Base-by-base conservation (phyloP, 441 rosid genomes). In the Sinapis alba region DNA sequence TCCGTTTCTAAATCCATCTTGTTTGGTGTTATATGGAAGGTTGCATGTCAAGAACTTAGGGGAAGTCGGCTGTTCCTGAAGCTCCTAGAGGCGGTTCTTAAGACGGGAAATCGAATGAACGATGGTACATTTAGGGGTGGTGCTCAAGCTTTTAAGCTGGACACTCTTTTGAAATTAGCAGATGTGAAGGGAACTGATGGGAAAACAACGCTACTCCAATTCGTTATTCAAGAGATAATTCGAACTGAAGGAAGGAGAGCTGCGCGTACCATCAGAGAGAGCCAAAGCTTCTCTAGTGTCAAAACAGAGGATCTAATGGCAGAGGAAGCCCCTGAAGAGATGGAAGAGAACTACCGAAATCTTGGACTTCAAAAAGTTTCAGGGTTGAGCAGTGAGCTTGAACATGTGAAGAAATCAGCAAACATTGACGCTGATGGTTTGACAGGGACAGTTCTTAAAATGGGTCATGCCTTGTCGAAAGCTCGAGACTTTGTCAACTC, bases 21-120 rank as follows among this genome's bases (percentile, higher is more conserved):
- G 50, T 58, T 43, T 72, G 51, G 69, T 23, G 26, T 69, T 69
- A 32, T 78, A 54, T 59, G 34, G 62, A 86, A 96, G 98, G 87
- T 92, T 80, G 97, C 97, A 51, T 94, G 96, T 80, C 81, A 86
- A 77, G 93, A 90, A 84, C 97, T 96, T 65, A 84, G 78, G 64
- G 90, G 83, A 71, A 92, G 97, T 78, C 81, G 98, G 67, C 79
- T 96, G 75, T 96, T 96, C 88, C 87, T 92, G 62, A 96, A 94
- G 86, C 92, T 96, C 74, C 81, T 96, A 76, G 99, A 96, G 84
- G 99, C 99, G 57, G 98, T 96, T 79, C 99, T 96, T 15, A 96
- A 96, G 82, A 96, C 99, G 6, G 99, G 99, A 70, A 96, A 96
- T 71, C 90, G 99, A 60, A 96, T 96, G 99, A 96, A 96, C 75